Evolutionary conservation across 2,329 filamentous ascomycete species (phyloP).

Genomic region (Dactylellina drechsleri): DNA sequence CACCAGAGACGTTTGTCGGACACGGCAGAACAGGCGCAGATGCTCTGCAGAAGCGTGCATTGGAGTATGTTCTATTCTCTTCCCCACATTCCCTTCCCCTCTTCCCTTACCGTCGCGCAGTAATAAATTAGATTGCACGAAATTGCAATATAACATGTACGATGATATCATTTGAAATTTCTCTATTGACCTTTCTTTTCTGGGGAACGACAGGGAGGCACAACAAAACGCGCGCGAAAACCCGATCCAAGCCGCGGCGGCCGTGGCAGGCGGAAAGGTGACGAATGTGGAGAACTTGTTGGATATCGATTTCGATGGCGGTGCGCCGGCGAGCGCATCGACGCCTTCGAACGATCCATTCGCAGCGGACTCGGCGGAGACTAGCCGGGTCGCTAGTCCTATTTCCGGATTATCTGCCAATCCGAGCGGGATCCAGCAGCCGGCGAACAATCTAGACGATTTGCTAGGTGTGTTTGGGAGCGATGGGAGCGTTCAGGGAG

Average conservation of each 20-base stretch:
- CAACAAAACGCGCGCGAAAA: conserved; percentile 91
- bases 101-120: not conserved
- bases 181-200: conserved; percentile 25
- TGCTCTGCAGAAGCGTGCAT: conserved; percentile 91
- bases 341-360: conserved; percentile 67
- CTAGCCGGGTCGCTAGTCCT: conserved; percentile 75
- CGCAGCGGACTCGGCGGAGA: conserved; percentile 72
- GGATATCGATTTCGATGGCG: conserved; percentile 95
- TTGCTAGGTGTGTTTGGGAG: conserved; percentile 76
- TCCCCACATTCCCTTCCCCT: not conserved
- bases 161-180: too few relatives aligned
- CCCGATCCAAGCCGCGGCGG: conserved; percentile 86
- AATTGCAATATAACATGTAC: not conserved
- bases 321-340: conserved; percentile 86
- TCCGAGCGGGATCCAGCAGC: conserved; percentile 59
- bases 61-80: conserved; percentile 69
- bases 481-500: conserved; percentile 60
- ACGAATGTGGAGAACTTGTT: conserved; percentile 92
- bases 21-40: conserved; percentile 94
- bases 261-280: conserved; percentile 63
- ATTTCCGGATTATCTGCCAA: conserved; percentile 63
- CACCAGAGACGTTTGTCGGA: conserved; percentile 96
- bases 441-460: conserved; percentile 77
- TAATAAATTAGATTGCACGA: not conserved
- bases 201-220: conserved; percentile 71